Evolutionary conservation across 176 grass and related monocot species (phyloP), one percentile per base, ranked within the genome.

Genomic region (Juncus effusus): DNA sequence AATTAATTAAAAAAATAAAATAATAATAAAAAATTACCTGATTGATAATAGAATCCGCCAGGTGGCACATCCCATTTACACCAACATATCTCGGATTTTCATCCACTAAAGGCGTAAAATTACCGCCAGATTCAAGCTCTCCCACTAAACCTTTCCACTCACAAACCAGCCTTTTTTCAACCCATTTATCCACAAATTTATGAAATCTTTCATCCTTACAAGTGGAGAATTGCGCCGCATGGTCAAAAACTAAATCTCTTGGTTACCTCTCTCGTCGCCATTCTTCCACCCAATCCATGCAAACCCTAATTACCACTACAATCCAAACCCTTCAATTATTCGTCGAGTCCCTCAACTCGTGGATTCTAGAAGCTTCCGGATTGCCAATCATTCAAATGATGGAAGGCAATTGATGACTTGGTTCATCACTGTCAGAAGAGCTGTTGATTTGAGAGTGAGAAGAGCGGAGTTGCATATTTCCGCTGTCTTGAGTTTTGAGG

Each of bases 151-250:
- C 88, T 15, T 62, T 80, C 88, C 88, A 97, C 42, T 97, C 80
- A 36, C 80, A 77, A 49, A 84, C 44, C 40, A 97, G 69, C 2
- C 93, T 82, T 79, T 61, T 81, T 19, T 77, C 44, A 37, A 82
- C 19, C 93, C 93, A 97, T 72, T 42, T 70, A 39, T 89, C 75
- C 47, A 92, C 88, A 6, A 97, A 51, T 75, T 54, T 86, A 74
- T 77, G 80, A 78, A 97, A 97, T 81, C 85, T 79, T 40, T 74
- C 51, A 69, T 97, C 88, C 54, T 73, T 75, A 8, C 73, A 85
- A 64, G 93, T 86, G 77, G 89, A 97, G 74, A 92, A 92, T 74
- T 97, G 93, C 45, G 85, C 88, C 1, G 93, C 85, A 80, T 97
- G 93, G 74, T 97, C 88, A 67, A 96, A 91, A 54, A 89, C 68